Conservation (phyloP, 1,139 yeast genomes). For the Scheffersomyces titani region DNA sequence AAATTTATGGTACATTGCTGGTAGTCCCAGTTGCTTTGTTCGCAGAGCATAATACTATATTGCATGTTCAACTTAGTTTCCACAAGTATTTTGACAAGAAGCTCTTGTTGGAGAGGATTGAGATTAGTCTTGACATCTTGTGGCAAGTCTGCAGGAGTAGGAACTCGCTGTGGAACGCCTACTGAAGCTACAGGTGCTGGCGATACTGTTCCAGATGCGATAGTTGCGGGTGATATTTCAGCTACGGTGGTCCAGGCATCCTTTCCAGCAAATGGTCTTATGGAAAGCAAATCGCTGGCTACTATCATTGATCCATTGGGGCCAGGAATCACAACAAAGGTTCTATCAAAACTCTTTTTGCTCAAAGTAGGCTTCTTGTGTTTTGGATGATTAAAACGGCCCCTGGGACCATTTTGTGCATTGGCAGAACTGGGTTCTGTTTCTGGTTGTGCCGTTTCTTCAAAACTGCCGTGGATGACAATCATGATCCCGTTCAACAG, state of each 20-base stretch:
- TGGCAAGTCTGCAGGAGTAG: slow-evolving; percentile 43
- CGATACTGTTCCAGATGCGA: slow-evolving; percentile 14
- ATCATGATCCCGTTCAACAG: slow-evolving; percentile 76
- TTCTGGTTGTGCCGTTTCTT: slow-evolving; percentile 62
- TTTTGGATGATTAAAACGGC: slow-evolving; percentile 30
- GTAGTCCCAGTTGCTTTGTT: slow-evolving; percentile 86
- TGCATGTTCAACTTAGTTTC: slow-evolving; percentile 79
- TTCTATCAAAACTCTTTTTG: slow-evolving; percentile 83
- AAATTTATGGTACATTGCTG: slow-evolving; percentile 71
- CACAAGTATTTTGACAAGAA: slow-evolving; percentile 62
- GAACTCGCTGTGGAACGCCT: slow-evolving; percentile 14
- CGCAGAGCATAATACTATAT: slow-evolving; percentile 81
- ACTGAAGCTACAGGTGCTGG: slow-evolving; percentile 13
- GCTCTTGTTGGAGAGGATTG: slow-evolving; percentile 60
- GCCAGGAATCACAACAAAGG: slow-evolving; percentile 76
- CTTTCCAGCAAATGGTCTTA: slow-evolving; percentile 62
- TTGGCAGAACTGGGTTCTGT: slow-evolving; percentile 17
- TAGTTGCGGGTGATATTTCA: slow-evolving; percentile 8
- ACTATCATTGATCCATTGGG: slow-evolving; percentile 71
- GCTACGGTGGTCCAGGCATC: slow-evolving; percentile 54
- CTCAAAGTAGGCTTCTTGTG: slow-evolving; percentile 47
- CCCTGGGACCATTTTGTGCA: slow-evolving; percentile 23
- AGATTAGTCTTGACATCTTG: slow-evolving; percentile 57
- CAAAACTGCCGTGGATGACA: slow-evolving; percentile 80
- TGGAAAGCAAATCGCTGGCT: slow-evolving; percentile 77